These are phyloP conservation scores for Funneliformis geosporum DNA, from an alignment of 192 early-diverging fungal genomes.

Conservation along the genomic window DNA sequence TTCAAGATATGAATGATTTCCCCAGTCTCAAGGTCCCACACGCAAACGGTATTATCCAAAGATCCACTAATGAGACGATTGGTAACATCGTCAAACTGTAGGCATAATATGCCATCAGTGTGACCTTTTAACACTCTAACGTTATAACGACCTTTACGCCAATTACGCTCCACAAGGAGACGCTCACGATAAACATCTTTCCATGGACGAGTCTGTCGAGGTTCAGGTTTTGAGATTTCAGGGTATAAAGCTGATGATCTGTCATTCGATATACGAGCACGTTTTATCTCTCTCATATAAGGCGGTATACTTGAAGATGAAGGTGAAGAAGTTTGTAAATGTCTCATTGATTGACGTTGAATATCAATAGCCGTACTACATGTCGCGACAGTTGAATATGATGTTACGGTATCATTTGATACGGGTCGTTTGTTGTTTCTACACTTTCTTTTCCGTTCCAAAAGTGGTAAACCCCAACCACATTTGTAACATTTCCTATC, in stretches of 20 bases:
- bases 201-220: constrained; percentile 60
- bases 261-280: constrained; percentile 17
- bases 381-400: constrained; percentile 5
- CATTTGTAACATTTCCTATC: constrained; percentile 94
- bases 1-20: constrained; percentile 72
- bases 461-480: constrained; percentile 94
- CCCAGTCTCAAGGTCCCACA: constrained; percentile 90
- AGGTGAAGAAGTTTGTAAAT: constrained; percentile 19
- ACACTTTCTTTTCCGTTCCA: constrained; percentile 61
- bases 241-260: not conserved
- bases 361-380: constrained; percentile 18
- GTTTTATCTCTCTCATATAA: constrained; percentile 36
- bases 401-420: constrained; percentile 27
- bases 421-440: constrained; percentile 40
- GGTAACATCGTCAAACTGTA: constrained; percentile 79
- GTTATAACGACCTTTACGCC: constrained; percentile 80
- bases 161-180: constrained; percentile 89
- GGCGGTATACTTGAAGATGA: constrained; percentile 30
- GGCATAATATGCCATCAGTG: constrained; percentile 85
- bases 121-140: constrained; percentile 72
- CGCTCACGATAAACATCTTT: constrained; percentile 96
- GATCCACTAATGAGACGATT: constrained; percentile 81
- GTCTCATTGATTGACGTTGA: constrained; percentile 21
- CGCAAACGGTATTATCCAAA: constrained; percentile 82
- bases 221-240: constrained; percentile 16